Conservation (phyloP, 2,329 filamentous ascomycete species). For the Dothidotthia symphoricarpi region DNA sequence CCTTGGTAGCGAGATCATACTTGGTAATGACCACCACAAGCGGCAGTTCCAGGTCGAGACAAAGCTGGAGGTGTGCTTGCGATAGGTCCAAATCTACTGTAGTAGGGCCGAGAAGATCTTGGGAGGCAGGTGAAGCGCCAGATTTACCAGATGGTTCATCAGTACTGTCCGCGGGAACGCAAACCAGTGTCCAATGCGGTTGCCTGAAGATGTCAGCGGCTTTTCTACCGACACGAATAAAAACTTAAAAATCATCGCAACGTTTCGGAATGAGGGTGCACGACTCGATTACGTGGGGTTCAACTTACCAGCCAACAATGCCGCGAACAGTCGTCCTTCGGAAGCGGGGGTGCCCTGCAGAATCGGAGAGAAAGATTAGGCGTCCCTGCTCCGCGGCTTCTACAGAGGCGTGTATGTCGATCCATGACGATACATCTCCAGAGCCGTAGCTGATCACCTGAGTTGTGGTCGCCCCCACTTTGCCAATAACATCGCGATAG, state of each 20-base stretch:
- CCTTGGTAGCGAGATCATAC: constrained; percentile 77
- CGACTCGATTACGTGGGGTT: too few relatives aligned
- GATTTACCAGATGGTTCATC: constrained; percentile 48
- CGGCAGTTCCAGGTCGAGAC: constrained; percentile 74
- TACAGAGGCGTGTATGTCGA: constrained; percentile 82
- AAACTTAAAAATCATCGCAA: too few relatives aligned
- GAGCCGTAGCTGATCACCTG: constrained; percentile 79
- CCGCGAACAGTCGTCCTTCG: constrained; percentile 84
- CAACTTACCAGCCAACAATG: constrained; percentile 73
- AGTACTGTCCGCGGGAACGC: constrained; percentile 75
- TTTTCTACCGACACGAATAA: too few relatives aligned
- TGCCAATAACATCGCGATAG: constrained; percentile 53
- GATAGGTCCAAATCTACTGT: constrained; percentile 67
- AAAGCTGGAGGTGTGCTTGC: constrained; percentile 78
- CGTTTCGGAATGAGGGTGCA: too few relatives aligned
- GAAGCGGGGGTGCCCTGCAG: constrained; percentile 86
- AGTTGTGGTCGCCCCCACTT: constrained; percentile 13
- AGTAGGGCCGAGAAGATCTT: constrained; percentile 53
- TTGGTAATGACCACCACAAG: constrained; percentile 86
- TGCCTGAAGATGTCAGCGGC: too few relatives aligned
- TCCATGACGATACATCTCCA: constrained; percentile 86
- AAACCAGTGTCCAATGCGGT: constrained; percentile 88
- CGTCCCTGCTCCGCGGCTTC: constrained; percentile 68
- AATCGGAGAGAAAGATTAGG: constrained; percentile 86
- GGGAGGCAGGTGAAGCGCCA: constrained; percentile 51